phyloP scores from a whole-genome alignment of 345 rosid species.

The Arabidopsis arenosa region DNA sequence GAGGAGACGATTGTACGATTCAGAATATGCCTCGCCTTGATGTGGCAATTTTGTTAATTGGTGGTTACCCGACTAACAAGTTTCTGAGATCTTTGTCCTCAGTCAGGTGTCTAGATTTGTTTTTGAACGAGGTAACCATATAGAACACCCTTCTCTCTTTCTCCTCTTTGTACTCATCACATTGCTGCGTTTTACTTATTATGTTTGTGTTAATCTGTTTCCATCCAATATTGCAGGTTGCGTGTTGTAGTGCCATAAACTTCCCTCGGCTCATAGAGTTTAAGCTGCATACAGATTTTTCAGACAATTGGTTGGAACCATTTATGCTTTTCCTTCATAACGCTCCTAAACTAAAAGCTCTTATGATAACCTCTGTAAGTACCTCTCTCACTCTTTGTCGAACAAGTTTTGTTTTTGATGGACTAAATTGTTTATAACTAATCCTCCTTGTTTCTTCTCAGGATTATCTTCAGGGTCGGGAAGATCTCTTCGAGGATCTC shows the following conservation, averaged over 20 bases:
- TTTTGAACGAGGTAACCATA: not conserved
- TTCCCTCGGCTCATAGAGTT: slow-evolving; percentile 12
- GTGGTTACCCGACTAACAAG: not conserved
- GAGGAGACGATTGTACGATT: not conserved
- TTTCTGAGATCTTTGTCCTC: slow-evolving; percentile 18
- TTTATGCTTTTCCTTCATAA: slow-evolving; percentile 17
- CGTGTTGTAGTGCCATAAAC: not conserved
- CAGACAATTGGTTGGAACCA: slow-evolving; percentile 8
- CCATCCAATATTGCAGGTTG: not conserved
- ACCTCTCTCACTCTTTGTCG: not conserved
- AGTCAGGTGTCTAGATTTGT: not conserved
- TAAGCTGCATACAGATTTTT: not conserved
- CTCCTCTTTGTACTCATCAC: not conserved
- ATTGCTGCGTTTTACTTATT: not conserved
- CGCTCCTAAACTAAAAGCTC: slow-evolving; percentile 28
- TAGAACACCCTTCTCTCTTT: not conserved
- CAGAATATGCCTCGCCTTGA: slow-evolving; percentile 12
- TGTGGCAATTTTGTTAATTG: not conserved
- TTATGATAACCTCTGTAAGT: slow-evolving; percentile 9
- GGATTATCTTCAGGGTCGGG: not conserved
- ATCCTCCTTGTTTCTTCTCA: not conserved
- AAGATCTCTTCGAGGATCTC: no score
- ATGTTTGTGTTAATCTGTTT: not conserved
- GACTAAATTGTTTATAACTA: not conserved
- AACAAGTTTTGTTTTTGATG: slow-evolving; percentile 12